Percentiles rank a stretch among this genome's conserved stretches.
phyloP scores from a whole-genome alignment of 306 rosid species.

The Mimosa pudica region DNA sequence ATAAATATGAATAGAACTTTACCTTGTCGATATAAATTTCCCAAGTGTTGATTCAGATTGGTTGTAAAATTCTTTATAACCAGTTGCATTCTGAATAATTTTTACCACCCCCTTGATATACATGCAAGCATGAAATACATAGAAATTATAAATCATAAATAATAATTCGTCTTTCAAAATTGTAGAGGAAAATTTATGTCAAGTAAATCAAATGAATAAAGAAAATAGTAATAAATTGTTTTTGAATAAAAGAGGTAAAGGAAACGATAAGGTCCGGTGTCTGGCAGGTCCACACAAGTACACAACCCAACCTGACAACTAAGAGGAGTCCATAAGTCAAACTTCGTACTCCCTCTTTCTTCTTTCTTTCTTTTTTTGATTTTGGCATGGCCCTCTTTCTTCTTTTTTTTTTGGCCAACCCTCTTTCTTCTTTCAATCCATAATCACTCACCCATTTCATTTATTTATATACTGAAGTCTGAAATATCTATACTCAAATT shows the following conservation, averaged over 20 bases:
- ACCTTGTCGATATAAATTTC: neutral
- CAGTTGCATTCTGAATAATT: too few species aligned
- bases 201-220: neutral
- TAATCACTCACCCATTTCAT: neutral
- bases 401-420: neutral
- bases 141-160: too few species aligned
- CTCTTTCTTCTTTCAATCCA: neutral
- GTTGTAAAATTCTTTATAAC: neutral
- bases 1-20: too few species aligned
- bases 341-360: neutral
- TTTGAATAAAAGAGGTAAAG: neutral
- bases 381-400: neutral
- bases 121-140: too few species aligned
- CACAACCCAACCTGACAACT: conserved; percentile 3
- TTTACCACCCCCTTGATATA: too few species aligned
- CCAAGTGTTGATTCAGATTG: neutral
- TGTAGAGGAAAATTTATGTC: too few species aligned
- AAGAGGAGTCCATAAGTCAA: neutral
- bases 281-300: neutral
- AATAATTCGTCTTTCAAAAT: too few species aligned
- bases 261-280: neutral
- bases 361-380: neutral
- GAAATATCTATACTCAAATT: neutral
- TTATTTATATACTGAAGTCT: neutral
- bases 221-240: neutral